Evolutionary conservation across 2,329 filamentous ascomycete species (phyloP).

Genomic region (Lecanicillium sp.): DNA sequence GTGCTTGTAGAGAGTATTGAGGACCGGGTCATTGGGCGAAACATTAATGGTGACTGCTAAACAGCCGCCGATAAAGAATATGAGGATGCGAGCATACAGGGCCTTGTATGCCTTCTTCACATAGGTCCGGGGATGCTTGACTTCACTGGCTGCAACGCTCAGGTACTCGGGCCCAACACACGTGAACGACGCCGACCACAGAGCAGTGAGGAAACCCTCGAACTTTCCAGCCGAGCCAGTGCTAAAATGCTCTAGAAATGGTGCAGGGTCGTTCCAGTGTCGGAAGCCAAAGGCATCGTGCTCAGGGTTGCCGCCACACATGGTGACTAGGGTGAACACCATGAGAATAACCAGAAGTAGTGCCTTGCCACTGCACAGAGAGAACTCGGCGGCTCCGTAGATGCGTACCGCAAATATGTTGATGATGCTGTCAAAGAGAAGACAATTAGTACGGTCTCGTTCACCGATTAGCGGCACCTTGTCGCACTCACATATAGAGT

Average conservation of each 20-base stretch:
- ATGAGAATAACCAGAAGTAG: constrained; percentile 60
- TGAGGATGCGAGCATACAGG: constrained; percentile 62
- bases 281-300: constrained; percentile 63
- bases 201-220: constrained; percentile 59
- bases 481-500: constrained; percentile 49
- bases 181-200: constrained; percentile 57
- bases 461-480: too few relatives aligned
- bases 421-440: too few relatives aligned
- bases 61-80: constrained; percentile 64
- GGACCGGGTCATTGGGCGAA: constrained; percentile 53
- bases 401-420: constrained; percentile 58
- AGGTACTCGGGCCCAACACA: constrained; percentile 62
- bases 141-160: constrained; percentile 60
- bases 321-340: constrained; percentile 67
- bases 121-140: constrained; percentile 52
- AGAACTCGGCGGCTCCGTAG: constrained; percentile 68
- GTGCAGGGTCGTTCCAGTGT: constrained; percentile 45
- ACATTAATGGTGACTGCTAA: constrained; percentile 60
- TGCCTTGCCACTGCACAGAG: constrained; percentile 54
- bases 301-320: constrained; percentile 69
- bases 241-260: constrained; percentile 46
- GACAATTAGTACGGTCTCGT: too few relatives aligned
- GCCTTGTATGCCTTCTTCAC: constrained; percentile 65
- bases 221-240: constrained; percentile 56
- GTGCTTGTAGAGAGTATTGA: constrained; percentile 41